phyloP scores from a whole-genome alignment of 2,329 filamentous ascomycete genomes.

The Penicillium sp. region DNA sequence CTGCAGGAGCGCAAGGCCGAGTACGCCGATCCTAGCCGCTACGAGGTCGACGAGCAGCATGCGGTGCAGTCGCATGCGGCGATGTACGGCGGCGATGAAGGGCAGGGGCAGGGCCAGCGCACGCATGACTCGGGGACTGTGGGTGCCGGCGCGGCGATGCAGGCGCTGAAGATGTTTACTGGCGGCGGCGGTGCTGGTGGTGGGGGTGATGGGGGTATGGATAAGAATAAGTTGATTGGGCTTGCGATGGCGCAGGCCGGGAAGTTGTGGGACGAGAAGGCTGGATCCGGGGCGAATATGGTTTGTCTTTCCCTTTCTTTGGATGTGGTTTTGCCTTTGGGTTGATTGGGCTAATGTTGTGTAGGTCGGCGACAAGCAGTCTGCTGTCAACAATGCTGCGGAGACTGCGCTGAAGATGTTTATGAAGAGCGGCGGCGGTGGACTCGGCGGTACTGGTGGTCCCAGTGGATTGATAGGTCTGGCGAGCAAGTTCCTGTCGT shows the following conservation, averaged over 20 bases:
- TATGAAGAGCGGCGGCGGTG: conserved; percentile 68
- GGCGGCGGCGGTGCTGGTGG: conserved; percentile 44
- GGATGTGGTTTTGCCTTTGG: conserved; percentile 3
- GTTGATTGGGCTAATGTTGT: conserved; percentile 1
- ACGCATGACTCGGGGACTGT: conserved; percentile 48
- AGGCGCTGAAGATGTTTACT: conserved; percentile 74
- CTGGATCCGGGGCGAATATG: conserved; percentile 51
- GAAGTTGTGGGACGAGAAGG: conserved; percentile 68
- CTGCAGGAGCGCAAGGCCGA: conserved; percentile 52
- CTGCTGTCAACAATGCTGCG: conserved; percentile 71
- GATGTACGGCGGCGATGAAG: conserved; percentile 58
- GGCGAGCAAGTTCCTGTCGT: conserved; percentile 59
- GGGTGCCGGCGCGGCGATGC: conserved; percentile 47
- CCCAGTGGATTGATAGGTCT: conserved; percentile 55
- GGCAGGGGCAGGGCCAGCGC: conserved; percentile 4
- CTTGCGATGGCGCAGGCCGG: conserved; percentile 85
- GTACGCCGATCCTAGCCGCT: conserved; percentile 45
- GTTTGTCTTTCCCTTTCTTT: conserved; percentile 35
- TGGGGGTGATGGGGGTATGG: conserved; percentile 45
- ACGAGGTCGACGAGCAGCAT: conserved; percentile 61
- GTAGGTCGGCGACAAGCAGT: conserved; percentile 69
- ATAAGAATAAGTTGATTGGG: conserved; percentile 76
- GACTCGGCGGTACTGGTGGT: conserved; percentile 47
- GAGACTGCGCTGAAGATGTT: conserved; percentile 91
- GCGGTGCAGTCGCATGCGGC: conserved; percentile 73